Percentiles rank a stretch among this genome's conserved stretches.
These are phyloP conservation scores for Zopfochytrium polystomum DNA, from an alignment of 371 early-diverging fungal genomes.

Conservation along the genomic window DNA sequence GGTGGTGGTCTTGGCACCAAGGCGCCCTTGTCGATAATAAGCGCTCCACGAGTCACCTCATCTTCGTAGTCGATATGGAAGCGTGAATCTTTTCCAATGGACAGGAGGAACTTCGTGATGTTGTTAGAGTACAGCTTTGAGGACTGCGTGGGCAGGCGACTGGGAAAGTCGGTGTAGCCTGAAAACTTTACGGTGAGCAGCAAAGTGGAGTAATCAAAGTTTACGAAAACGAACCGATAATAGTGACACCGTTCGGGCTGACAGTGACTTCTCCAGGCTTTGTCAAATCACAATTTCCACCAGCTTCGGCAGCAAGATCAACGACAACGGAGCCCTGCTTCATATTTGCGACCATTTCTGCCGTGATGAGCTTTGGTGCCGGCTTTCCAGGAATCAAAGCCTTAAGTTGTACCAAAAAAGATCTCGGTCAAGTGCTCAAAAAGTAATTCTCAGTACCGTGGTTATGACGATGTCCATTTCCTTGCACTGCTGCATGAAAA, in stretches of 20 bases:
- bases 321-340: conserved; percentile 37
- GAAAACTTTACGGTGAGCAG: conserved; percentile 2
- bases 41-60: conserved; percentile 32
- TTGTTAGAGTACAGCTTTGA: conserved; percentile 39
- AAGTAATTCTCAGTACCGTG: conserved; percentile 14
- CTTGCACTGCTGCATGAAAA: conserved; percentile 29
- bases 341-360: conserved; percentile 29
- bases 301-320: conserved; percentile 35
- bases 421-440: not conserved
- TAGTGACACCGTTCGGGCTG: conserved; percentile 25
- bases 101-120: conserved; percentile 35
- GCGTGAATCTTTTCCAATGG: conserved; percentile 20
- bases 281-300: conserved; percentile 37
- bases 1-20: conserved; percentile 15
- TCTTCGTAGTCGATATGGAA: conserved; percentile 25
- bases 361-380: conserved; percentile 32
- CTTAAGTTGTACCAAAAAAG: conserved; percentile 3
- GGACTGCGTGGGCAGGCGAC: conserved; percentile 36
- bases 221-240: conserved; percentile 21
- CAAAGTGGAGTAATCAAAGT: not conserved
- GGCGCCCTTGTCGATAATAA: conserved; percentile 26
- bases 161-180: conserved; percentile 37
- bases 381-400: conserved; percentile 37
- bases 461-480: conserved; percentile 40
- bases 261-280: conserved; percentile 28